These are phyloP conservation scores for Phytopythium helicoides DNA, from an alignment of 352 stramenopile genomes.

Conservation along the genomic window DNA sequence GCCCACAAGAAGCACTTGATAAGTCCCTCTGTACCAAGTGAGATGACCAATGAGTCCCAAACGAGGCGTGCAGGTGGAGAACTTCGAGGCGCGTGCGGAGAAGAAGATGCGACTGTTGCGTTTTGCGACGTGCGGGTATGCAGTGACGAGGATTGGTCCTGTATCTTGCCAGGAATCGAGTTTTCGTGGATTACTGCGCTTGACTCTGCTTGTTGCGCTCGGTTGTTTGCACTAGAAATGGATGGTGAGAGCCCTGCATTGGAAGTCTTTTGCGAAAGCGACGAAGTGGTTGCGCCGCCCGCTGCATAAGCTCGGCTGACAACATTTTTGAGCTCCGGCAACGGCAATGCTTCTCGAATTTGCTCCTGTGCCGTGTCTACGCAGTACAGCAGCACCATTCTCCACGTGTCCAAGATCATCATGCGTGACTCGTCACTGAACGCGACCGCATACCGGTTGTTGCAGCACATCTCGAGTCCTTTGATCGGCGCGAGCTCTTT, in stretches of 20 bases:
- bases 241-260: no score
- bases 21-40: constrained; percentile 68
- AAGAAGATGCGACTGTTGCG: background rate
- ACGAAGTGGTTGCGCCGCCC: no score
- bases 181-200: no score
- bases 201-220: no score
- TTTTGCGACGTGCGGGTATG: background rate
- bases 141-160: background rate
- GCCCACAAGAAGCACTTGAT: constrained; percentile 82
- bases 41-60: constrained; percentile 78
- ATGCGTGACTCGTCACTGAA: constrained; percentile 68
- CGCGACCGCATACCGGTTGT: constrained; percentile 64
- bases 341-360: constrained; percentile 67
- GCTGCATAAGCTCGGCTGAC: background rate
- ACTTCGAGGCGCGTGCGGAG: background rate
- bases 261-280: no score
- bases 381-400: constrained; percentile 65
- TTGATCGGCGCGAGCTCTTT: constrained; percentile 60
- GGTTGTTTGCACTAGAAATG: no score
- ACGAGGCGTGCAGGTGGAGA: constrained; percentile 12
- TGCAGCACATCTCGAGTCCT: constrained; percentile 73
- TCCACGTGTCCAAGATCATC: constrained; percentile 81
- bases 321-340: constrained; percentile 47
- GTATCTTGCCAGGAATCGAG: background rate
- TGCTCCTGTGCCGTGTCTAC: constrained; percentile 79